Base-by-base conservation (phyloP, 139 green algal genomes). In the Mesostigma viride region DNA sequence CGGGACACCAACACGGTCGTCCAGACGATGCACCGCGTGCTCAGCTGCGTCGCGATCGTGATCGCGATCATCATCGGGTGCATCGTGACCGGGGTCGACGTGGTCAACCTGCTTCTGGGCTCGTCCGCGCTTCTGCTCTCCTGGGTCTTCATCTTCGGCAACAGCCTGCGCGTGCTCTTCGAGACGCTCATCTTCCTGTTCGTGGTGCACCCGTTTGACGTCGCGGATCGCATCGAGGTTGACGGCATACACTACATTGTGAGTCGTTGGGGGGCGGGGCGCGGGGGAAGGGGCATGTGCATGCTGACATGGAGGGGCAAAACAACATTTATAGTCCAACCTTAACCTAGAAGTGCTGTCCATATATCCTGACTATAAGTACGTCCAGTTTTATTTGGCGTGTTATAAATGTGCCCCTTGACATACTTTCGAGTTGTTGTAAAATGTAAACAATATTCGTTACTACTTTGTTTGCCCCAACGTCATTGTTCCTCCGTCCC, bases 171-270 rank as follows among this genome's bases (percentile, higher is more conserved):
- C 17, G 40, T 53, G 40, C 17, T 53, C 14, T 24, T 53, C 40
- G 83, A 90, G 68, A 58, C 74, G 8, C 70, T 83, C 22, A 65
- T 91, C 27, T 86, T 86, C 69, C 78, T 91, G 31, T 91, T 91
- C 61, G 70, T 84, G 24, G 72, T 87, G 57, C 84, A 88, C 70
- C 74, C 85, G 51, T 91, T 84, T 72, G 84, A 90, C 62, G 81
- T 90, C 3, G 84, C 81, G 2, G 84, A 90, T 67, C 64, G 68
- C 5, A 32, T 27, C 68, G 31, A 33, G 2, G 24, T 75, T 20
- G 68, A 75, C 34, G 62, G n/a, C 63, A 62, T 48, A 6, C 22
- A 67, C 63, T 22, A 59, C 14, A 67, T 68, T 31, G 40, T 68
- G 24, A n/a, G n/a, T n/a, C n/a, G n/a, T n/a, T n/a, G n/a, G n/a